Percentiles rank a stretch among this genome's conserved stretches.
Conservation (phyloP, 2,329 filamentous ascomycete genomes). For the Verticillium dahliae region DNA sequence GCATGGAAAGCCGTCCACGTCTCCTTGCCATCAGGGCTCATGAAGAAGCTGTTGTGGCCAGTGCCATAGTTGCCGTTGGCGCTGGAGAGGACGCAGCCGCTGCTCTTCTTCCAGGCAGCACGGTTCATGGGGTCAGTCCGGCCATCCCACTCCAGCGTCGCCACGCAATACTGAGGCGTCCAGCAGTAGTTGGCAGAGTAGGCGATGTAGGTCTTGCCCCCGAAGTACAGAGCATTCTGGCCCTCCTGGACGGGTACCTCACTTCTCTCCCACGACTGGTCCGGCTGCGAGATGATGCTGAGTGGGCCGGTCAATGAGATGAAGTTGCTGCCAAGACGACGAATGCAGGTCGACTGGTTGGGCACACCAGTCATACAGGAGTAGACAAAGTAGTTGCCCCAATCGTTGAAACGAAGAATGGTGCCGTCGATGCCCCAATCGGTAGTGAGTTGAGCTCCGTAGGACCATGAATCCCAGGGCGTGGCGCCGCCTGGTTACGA, state of each 20-base stretch:
- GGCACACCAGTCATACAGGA: constrained; percentile 40
- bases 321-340: constrained; percentile 31
- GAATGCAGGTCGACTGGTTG: constrained; percentile 30
- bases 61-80: constrained; percentile 52
- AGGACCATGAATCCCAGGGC: constrained; percentile 45
- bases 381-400: constrained; percentile 46
- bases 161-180: constrained; percentile 47
- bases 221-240: constrained; percentile 44
- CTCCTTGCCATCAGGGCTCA: constrained; percentile 45
- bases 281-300: constrained; percentile 43
- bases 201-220: constrained; percentile 43
- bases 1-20: constrained; percentile 52
- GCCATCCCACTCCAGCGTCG: constrained; percentile 46
- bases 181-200: constrained; percentile 53
- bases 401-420: constrained; percentile 38
- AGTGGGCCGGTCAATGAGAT: constrained; percentile 33
- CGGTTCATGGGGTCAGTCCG: constrained; percentile 35
- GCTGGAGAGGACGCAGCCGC: constrained; percentile 41
- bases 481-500: constrained; percentile 34
- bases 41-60: constrained; percentile 53
- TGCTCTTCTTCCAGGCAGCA: constrained; percentile 43
- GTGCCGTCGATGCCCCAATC: constrained; percentile 50
- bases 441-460: constrained; percentile 36
- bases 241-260: constrained; percentile 49
- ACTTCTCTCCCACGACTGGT: constrained; percentile 41